Base-by-base conservation (phyloP, 176 grass and related monocot species). In the Zoysia pacifica region DNA sequence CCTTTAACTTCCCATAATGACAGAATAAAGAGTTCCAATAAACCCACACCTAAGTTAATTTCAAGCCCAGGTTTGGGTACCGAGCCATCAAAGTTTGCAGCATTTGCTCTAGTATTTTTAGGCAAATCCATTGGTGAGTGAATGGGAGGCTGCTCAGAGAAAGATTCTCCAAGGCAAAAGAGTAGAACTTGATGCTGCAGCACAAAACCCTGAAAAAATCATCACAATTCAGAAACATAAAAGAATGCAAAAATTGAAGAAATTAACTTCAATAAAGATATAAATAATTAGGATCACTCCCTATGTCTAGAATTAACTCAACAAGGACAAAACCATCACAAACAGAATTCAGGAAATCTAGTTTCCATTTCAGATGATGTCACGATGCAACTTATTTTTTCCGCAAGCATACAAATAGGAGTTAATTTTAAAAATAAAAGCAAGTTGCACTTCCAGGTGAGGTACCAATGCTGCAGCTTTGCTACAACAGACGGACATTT, bases 131-230 rank as follows among this genome's bases (percentile, higher is more conserved):
- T 62, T 48, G 79, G 73, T 73, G 93, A 86, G 67, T 69, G 48
- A 67, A 94, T 58, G 72, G 92, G 82, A 51, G 84, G 85, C 42
- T 90, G 88, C 35, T 99, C 93, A 42, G 88, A 75, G 86, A 93
- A 85, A 86, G 82, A 86, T 86, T 91, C 84, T 82, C 89, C 93
- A 51, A 88, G 74, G 39, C 88, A 93, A 80, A 96, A 96, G 73
- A 99, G 63, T 75, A 96, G 78, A 89, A 99, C 90, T 86, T 99
- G 93, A 78, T 79, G 92, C 51, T 93, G 97, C 41, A 99, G 90
- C 53, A 99, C 93, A 88, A 99, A 99, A 86, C 82, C 88, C 93
- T 99, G 93, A 94, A 70, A 86, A 65, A 72, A 62, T 73, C 49
- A 78, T 41, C 41, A 79, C 6, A 56, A 73, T 71, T 90, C 75